Evolutionary conservation across 352 stramenopile genomes (phyloP), one percentile per base, ranked within the genome.

Genomic region (Phytophthora tentaculata): DNA sequence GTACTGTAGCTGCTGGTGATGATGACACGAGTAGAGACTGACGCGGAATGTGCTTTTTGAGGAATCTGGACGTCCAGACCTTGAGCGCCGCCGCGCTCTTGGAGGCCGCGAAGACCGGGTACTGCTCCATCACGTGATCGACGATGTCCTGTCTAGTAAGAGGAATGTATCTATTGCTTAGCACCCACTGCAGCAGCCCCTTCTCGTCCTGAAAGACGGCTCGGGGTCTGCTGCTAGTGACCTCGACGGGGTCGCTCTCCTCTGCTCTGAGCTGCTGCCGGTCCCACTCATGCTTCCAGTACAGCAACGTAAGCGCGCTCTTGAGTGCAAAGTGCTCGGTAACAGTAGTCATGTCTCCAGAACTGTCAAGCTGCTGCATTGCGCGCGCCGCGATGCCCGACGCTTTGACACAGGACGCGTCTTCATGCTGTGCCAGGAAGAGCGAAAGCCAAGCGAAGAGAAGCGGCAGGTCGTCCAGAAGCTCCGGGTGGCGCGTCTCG

Each of bases 101-200:
- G 19, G 82, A 77, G 2, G 76, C 69, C 6, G 80, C 83, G 61
- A 91, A 93, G 8, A 65, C 62, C 19, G 85, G 85, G 53, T 91
- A 91, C 29, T 67, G 26, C 7, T 76, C 57, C 41, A 81, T 48
- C 26, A 93, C 57, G 60, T 93, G 81, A 39, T 72, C 75, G 23
- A 91, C 69, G 20, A 93, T 80, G 64, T 93, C 80, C 28, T 91
- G 81, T 43, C 74, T 79, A 8, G 80, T 91, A 19, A 93, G 75
- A 2, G 71, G 61, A 16, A 75, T 72, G 16, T 85, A 53, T 43
- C 74, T 67, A 26, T 81, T 80, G 5, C 68, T 65, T 6, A 84
- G 37, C 2, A 93, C 24, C 85, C 85, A 93, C 24, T 81, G 67
- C 22, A 87, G 50, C 41, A 93, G 59, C n/a, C 80, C 74, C 14